These are phyloP conservation scores for Colletotrichum cereale DNA, from an alignment of 2,329 filamentous ascomycete genomes.

Conservation along the genomic window DNA sequence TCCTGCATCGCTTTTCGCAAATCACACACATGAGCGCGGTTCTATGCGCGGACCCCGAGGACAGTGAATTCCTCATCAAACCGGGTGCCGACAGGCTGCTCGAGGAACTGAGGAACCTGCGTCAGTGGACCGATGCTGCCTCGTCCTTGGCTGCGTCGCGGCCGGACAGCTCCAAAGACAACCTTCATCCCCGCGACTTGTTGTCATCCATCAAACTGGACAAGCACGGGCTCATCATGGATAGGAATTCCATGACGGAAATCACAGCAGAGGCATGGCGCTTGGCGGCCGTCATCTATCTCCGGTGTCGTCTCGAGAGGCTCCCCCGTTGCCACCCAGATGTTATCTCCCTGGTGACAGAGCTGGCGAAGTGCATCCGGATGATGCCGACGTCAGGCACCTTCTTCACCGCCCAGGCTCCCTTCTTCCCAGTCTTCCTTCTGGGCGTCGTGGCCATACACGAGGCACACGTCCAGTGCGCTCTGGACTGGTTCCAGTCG, in stretches of 20 bases:
- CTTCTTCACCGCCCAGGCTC: constrained; percentile 57
- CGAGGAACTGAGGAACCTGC: constrained; percentile 43
- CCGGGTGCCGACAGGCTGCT: constrained; percentile 45
- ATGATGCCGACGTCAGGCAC: constrained; percentile 57
- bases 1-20: constrained; percentile 53
- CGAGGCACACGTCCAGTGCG: constrained; percentile 46
- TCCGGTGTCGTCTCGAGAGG: constrained; percentile 55
- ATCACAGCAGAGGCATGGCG: constrained; percentile 58
- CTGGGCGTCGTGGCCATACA: constrained; percentile 52
- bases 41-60: constrained; percentile 40
- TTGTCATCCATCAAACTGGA: constrained; percentile 10
- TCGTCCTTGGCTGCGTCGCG: neutral
- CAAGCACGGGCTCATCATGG: constrained; percentile 15
- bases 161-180: constrained; percentile 4
- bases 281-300: constrained; percentile 54
- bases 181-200: neutral
- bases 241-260: constrained; percentile 51
- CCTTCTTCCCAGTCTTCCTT: constrained; percentile 57
- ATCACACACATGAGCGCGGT: constrained; percentile 54
- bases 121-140: constrained; percentile 30
- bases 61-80: constrained; percentile 5
- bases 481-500: constrained; percentile 52
- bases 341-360: constrained; percentile 48
- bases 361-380: constrained; percentile 53
- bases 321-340: constrained; percentile 53